Conservation (phyloP, 208 protist species). For the Willaertia magna region DNA sequence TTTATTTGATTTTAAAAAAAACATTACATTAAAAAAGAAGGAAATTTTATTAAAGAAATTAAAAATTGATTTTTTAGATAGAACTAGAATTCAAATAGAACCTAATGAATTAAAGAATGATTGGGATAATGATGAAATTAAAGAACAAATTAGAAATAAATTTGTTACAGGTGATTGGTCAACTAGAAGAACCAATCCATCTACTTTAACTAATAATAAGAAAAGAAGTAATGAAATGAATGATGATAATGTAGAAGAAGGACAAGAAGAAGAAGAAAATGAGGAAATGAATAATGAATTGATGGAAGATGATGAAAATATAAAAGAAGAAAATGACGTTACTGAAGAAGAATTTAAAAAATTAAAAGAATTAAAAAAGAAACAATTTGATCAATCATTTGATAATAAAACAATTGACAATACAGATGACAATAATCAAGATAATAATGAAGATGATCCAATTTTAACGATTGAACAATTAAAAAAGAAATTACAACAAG, state of each 20-base stretch:
- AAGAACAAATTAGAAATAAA: slow-evolving; percentile 64
- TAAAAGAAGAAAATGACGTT: slow-evolving; percentile 51
- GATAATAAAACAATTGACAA: background rate
- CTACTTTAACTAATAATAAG: background rate
- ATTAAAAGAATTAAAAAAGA: slow-evolving; percentile 58
- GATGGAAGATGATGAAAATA: slow-evolving; percentile 42
- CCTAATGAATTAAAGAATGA: slow-evolving; percentile 8
- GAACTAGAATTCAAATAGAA: background rate
- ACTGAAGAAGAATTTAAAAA: background rate
- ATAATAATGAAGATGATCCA: slow-evolving; percentile 18
- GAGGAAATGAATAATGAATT: background rate
- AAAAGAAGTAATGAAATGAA: slow-evolving; percentile 29
- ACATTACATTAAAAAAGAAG: slow-evolving; percentile 2
- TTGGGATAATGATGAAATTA: slow-evolving; percentile 29
- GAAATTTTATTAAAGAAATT: slow-evolving; percentile 1
- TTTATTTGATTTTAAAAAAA: slow-evolving; percentile 25
- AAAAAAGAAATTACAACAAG: background rate
- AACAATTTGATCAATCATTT: slow-evolving; percentile 31
- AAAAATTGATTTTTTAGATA: slow-evolving; percentile 27
- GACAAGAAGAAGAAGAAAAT: background rate
- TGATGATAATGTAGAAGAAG: background rate
- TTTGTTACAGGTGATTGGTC: slow-evolving; percentile 87
- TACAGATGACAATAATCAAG: slow-evolving; percentile 1
- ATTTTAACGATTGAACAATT: background rate
- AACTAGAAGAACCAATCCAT: slow-evolving; percentile 27